Percentiles rank a stretch among this genome's conserved stretches.
phyloP scores from a whole-genome alignment of 345 rosid species.

The Nephelium lappaceum region DNA sequence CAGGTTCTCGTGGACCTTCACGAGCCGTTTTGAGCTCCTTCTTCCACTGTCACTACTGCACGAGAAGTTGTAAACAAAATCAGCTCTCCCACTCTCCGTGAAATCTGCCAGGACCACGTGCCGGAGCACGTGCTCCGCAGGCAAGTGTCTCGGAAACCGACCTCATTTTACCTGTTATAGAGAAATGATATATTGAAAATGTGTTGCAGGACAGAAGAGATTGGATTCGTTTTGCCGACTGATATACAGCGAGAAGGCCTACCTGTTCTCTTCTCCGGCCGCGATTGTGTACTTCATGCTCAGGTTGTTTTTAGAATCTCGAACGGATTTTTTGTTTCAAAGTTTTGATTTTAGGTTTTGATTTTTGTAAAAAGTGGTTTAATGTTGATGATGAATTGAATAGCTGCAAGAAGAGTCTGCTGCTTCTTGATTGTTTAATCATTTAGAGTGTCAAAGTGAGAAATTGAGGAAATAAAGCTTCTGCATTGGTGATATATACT shows the following conservation, averaged over 20 bases:
- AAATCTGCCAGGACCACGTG: constrained; percentile 54
- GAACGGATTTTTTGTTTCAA: background rate
- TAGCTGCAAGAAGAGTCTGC: background rate
- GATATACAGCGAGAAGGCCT: constrained; percentile 74
- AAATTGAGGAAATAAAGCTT: constrained; percentile 3
- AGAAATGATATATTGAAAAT: background rate
- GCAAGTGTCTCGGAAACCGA: constrained; percentile 21
- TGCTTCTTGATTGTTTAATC: background rate
- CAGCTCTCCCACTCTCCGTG: constrained; percentile 33
- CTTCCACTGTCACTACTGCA: background rate
- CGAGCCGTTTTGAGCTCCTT: constrained; percentile 22
- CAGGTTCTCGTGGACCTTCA: constrained; percentile 17
- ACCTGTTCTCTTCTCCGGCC: constrained; percentile 66
- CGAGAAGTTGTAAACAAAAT: background rate
- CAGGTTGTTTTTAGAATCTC: constrained; percentile 51
- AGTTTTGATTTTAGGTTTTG: background rate
- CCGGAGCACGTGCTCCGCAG: constrained; percentile 52
- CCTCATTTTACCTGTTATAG: too few species aligned
- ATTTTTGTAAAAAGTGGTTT: background rate
- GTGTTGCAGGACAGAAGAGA: constrained; percentile 62
- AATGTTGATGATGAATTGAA: background rate
- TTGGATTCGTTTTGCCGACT: constrained; percentile 65
- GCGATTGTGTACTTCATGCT: constrained; percentile 86
- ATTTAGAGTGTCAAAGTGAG: background rate
- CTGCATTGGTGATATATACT: constrained; percentile 4